These are phyloP conservation scores for Diaporthe batatas DNA, from an alignment of 2,329 filamentous ascomycete genomes.

Conservation along the genomic window DNA sequence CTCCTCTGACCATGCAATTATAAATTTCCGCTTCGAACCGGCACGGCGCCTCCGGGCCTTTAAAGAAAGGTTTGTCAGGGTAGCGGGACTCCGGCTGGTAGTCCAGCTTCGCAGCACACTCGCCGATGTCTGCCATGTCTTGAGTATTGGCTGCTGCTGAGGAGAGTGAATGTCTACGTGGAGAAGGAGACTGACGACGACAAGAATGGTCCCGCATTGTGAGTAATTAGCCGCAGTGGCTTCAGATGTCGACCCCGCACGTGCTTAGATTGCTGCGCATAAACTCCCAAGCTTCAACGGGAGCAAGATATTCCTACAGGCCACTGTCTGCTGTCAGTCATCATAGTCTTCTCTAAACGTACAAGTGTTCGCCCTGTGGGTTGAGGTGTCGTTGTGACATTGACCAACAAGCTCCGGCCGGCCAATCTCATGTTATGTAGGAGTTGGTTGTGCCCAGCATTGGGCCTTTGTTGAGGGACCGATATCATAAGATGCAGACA, in stretches of 20 bases:
- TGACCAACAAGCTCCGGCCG: too few relatives aligned
- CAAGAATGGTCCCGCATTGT: neutral
- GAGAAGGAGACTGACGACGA: neutral
- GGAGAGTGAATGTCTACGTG: neutral
- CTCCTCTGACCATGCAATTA: constrained; percentile 32
- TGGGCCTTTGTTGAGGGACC: too few relatives aligned
- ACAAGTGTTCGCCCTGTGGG: too few relatives aligned
- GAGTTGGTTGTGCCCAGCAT: too few relatives aligned
- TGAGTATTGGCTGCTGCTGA: too few relatives aligned
- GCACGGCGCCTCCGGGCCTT: constrained; percentile 28
- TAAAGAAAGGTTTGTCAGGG: constrained; percentile 34
- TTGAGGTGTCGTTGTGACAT: neutral
- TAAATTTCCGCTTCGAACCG: constrained; percentile 35
- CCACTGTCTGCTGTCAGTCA: neutral
- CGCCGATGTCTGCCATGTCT: constrained; percentile 10
- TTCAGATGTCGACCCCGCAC: constrained; percentile 15
- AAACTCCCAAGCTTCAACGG: neutral
- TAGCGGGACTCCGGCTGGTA: constrained; percentile 34
- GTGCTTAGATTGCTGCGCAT: neutral
- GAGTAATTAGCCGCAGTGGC: neutral
- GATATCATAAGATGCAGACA: too few relatives aligned
- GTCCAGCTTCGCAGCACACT: constrained; percentile 34
- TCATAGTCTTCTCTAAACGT: neutral
- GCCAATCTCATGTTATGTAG: neutral
- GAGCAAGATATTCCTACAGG: constrained; percentile 8